phyloP scores from a whole-genome alignment of 208 protist genomes.

The Crithidia acanthocephali region DNA sequence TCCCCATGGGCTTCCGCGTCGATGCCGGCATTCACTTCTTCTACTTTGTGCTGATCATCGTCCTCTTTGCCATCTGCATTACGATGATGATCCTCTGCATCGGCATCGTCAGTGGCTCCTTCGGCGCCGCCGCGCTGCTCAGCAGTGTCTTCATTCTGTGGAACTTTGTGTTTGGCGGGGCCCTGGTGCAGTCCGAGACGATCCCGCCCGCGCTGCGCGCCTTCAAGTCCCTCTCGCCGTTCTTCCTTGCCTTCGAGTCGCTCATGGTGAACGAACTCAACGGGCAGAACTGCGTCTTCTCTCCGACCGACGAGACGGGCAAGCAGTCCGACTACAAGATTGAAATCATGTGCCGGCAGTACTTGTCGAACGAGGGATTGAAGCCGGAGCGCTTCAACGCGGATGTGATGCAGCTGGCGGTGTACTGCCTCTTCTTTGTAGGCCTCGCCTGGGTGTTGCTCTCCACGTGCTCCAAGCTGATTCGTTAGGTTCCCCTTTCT shows the following conservation, averaged over 20 bases:
- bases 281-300: slow-evolving; percentile 82
- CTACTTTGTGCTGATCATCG: slow-evolving; percentile 86
- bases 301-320: slow-evolving; percentile 78
- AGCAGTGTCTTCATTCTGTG: slow-evolving; percentile 88
- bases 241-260: slow-evolving; percentile 92
- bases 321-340: slow-evolving; percentile 59
- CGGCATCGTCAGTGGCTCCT: slow-evolving; percentile 76
- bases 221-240: slow-evolving; percentile 82
- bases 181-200: slow-evolving; percentile 87
- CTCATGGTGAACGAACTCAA: slow-evolving; percentile 94
- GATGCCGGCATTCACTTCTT: slow-evolving; percentile 86
- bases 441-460: slow-evolving; percentile 72
- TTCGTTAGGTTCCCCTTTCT: slow-evolving; percentile 40
- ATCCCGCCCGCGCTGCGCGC: slow-evolving; percentile 66
- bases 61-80: slow-evolving; percentile 84
- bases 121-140: slow-evolving; percentile 83
- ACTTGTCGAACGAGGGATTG: slow-evolving; percentile 86
- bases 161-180: slow-evolving; percentile 94
- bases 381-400: slow-evolving; percentile 62
- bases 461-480: slow-evolving; percentile 61
- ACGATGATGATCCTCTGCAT: slow-evolving; percentile 86
- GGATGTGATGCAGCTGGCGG: slow-evolving; percentile 80
- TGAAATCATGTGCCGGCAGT: slow-evolving; percentile 87
- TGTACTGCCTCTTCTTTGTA: slow-evolving; percentile 66
- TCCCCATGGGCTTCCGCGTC: slow-evolving; percentile 89